These are phyloP conservation scores for Urtica urens DNA, from an alignment of 306 rosid species.

Conservation along the genomic window DNA sequence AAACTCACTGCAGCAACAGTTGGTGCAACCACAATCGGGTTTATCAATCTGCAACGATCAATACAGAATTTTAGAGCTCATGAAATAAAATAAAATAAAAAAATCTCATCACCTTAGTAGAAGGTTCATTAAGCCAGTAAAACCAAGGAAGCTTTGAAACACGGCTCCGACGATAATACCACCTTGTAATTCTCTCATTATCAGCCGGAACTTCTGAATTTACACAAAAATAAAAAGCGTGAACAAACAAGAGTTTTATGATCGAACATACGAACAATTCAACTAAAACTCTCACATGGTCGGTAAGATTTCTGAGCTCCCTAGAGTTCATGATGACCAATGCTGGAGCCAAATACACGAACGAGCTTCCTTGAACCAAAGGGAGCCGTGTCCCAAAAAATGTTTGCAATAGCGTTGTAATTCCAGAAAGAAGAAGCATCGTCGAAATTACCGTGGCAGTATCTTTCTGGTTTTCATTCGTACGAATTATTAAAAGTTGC, in stretches of 20 bases:
- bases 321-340: constrained; percentile 66
- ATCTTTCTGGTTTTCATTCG: constrained; percentile 54
- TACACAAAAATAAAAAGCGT: constrained; percentile 5
- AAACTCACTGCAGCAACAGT: constrained; percentile 91
- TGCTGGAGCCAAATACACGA: constrained; percentile 86
- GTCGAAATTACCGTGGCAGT: constrained; percentile 82
- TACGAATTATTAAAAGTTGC: constrained; percentile 8
- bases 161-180: constrained; percentile 81
- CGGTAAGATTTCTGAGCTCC: constrained; percentile 68
- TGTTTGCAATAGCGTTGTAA: constrained; percentile 69
- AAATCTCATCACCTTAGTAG: constrained; percentile 49
- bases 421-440: constrained; percentile 76
- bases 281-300: constrained; percentile 45
- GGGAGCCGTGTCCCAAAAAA: constrained; percentile 88
- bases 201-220: constrained; percentile 72
- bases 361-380: constrained; percentile 95
- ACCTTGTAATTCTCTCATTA: constrained; percentile 98
- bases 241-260: too few relatives aligned
- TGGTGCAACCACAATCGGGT: constrained; percentile 92
- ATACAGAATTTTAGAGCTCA: neutral
- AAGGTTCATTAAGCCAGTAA: constrained; percentile 79
- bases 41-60: constrained; percentile 50
- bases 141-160: constrained; percentile 79
- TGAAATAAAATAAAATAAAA: neutral
- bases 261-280: neutral